phyloP scores from a whole-genome alignment of 345 rosid species.

The Eucalyptus brandiana region DNA sequence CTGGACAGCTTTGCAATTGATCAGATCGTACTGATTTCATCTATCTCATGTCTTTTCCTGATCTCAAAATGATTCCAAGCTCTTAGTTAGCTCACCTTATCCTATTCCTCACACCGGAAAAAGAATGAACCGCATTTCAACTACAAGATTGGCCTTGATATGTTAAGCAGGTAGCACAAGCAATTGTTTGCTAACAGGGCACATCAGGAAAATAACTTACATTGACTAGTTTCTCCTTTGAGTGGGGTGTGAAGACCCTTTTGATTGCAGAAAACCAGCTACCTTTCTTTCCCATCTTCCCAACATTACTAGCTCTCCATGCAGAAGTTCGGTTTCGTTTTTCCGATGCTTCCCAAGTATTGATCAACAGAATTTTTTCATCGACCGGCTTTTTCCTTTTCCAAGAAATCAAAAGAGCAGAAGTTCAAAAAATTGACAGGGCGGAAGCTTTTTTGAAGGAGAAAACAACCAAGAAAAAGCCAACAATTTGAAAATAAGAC shows the following conservation, averaged over 20 bases:
- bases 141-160: not conserved
- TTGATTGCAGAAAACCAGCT: slow-evolving; percentile 95
- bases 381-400: not conserved
- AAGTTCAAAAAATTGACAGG: not conserved
- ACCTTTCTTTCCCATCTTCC: slow-evolving; percentile 87
- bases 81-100: not conserved
- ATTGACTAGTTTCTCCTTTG: slow-evolving; percentile 61
- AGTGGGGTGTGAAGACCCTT: slow-evolving; percentile 54
- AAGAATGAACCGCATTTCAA: not conserved
- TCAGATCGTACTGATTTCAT: not conserved
- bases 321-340: not conserved
- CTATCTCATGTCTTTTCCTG: not conserved
- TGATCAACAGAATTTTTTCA: not conserved
- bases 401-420: not conserved
- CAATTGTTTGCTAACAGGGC: not conserved
- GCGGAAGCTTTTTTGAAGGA: not conserved
- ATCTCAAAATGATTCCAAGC: not conserved
- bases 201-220: slow-evolving; percentile 21
- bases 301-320: slow-evolving; percentile 48
- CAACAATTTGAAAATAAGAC: not conserved
- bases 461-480: not conserved
- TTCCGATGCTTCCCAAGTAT: not conserved
- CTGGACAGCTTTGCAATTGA: not conserved
- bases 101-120: not conserved
- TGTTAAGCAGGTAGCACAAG: not conserved